Evolutionary conservation across 176 grass and related monocot species (phyloP).

Genomic region (Areca catechu): DNA sequence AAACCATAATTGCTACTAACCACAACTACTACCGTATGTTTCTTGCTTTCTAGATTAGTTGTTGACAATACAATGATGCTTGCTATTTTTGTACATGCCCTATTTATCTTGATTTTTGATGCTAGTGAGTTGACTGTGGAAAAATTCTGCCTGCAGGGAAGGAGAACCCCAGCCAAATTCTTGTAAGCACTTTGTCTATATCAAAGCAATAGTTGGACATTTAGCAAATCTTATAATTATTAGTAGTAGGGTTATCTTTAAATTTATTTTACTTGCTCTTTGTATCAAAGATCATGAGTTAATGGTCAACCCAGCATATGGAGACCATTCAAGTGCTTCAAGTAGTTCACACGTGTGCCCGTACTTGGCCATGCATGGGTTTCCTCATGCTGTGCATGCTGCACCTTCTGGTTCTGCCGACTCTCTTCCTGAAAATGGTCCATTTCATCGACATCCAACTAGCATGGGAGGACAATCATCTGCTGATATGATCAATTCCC

Average conservation of each 20-base stretch:
- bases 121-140: conserved; percentile 1
- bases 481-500: conserved; percentile 39
- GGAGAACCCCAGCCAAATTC: conserved; percentile 42
- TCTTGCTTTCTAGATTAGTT: no score
- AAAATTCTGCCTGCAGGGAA: conserved; percentile 38
- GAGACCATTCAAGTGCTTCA: conserved; percentile 58
- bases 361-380: conserved; percentile 54
- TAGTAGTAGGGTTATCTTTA: conserved; percentile 5
- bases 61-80: no score
- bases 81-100: no score
- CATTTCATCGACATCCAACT: conserved; percentile 57
- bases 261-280: conserved; percentile 13
- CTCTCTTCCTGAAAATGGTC: conserved; percentile 39
- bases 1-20: no score
- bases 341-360: conserved; percentile 65
- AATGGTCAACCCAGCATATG: conserved; percentile 24
- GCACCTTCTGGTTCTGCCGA: conserved; percentile 46
- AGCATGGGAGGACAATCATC: conserved; percentile 38
- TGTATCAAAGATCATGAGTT: conserved; percentile 42
- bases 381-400: conserved; percentile 50
- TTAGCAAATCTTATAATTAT: no score
- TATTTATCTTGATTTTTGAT: background rate
- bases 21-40: no score
- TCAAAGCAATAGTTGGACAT: background rate
- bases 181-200: conserved; percentile 40